A percentile compares a stretch with the other conserved stretches of the same genome.
phyloP scores from a whole-genome alignment of 345 rosid genomes.

The Conringia planisiliqua region DNA sequence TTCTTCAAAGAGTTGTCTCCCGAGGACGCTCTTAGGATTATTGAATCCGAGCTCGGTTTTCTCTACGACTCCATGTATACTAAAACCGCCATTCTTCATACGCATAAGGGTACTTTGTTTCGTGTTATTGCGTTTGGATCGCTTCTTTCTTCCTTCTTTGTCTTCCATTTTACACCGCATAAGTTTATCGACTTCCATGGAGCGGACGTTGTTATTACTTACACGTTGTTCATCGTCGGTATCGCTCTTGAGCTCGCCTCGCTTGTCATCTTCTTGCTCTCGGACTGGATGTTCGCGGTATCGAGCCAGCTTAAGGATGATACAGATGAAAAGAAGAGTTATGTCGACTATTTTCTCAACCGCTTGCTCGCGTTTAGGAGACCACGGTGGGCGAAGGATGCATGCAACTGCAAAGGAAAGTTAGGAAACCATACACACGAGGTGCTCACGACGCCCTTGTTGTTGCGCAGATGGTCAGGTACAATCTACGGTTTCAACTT shows the following conservation, averaged over 20 bases:
- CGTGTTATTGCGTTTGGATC: slow-evolving; percentile 31
- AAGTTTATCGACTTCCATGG: slow-evolving; percentile 22
- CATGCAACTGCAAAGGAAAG: too few species aligned
- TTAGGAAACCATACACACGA: background rate
- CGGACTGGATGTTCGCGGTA: slow-evolving; percentile 51
- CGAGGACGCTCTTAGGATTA: slow-evolving; percentile 44
- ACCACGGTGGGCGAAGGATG: background rate
- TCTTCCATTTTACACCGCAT: slow-evolving; percentile 35
- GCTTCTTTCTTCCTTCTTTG: slow-evolving; percentile 31
- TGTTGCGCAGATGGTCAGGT: slow-evolving; percentile 53
- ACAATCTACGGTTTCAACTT: slow-evolving; percentile 41
- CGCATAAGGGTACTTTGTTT: slow-evolving; percentile 23
- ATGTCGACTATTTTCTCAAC: background rate
- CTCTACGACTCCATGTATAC: slow-evolving; percentile 59
- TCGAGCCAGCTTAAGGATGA: slow-evolving; percentile 5
- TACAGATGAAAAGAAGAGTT: background rate
- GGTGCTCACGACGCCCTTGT: slow-evolving; percentile 10
- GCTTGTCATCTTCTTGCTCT: slow-evolving; percentile 43
- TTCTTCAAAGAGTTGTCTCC: slow-evolving; percentile 33
- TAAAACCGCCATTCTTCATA: slow-evolving; percentile 47
- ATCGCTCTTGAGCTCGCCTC: slow-evolving; percentile 44
- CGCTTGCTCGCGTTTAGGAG: slow-evolving; percentile 24
- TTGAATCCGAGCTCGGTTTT: slow-evolving; percentile 63
- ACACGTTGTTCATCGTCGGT: slow-evolving; percentile 47
- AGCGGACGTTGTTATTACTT: slow-evolving; percentile 50